phyloP scores from a whole-genome alignment of 192 early-diverging fungal genomes.

The Borealophlyctis nickersoniae region DNA sequence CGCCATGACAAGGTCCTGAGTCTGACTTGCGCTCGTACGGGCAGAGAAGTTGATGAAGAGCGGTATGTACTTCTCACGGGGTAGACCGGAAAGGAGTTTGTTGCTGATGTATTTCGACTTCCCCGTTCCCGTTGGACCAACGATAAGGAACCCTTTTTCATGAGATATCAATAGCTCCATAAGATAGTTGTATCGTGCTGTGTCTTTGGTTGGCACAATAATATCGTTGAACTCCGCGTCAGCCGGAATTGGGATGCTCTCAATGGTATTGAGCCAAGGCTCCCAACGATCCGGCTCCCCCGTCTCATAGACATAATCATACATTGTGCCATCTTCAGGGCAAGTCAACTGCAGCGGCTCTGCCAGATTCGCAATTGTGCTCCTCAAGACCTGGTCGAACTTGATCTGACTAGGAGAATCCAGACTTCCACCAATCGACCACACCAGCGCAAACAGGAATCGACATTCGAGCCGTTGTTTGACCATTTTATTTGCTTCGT shows the following conservation, averaged over 20 bases:
- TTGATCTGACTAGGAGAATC: constrained; percentile 49
- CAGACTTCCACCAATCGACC: constrained; percentile 58
- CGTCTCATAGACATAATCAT: constrained; percentile 52
- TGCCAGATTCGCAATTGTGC: constrained; percentile 11
- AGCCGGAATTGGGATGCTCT: constrained; percentile 36
- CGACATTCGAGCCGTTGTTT: constrained; percentile 37
- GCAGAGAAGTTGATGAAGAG: constrained; percentile 64
- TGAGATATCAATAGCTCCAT: constrained; percentile 57
- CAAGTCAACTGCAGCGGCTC: constrained; percentile 24
- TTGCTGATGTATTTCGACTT: constrained; percentile 61
- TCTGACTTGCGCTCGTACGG: constrained; percentile 52
- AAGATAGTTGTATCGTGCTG: constrained; percentile 58
- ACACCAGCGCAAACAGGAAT: constrained; percentile 52
- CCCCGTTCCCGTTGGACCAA: constrained; percentile 62
- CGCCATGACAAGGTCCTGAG: constrained; percentile 60
- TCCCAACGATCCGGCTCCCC: constrained; percentile 41
- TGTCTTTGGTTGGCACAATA: constrained; percentile 61
- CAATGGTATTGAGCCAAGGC: constrained; percentile 53
- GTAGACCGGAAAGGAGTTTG: constrained; percentile 49
- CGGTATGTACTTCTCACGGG: constrained; percentile 52
- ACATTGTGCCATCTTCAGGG: constrained; percentile 44
- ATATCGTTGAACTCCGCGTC: constrained; percentile 59
- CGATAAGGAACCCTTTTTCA: constrained; percentile 46
- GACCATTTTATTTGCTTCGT: constrained; percentile 2
- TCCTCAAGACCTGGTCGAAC: constrained; percentile 41